Evolutionary conservation across 179 eudicot genomes (phyloP).

Genomic region (Camellia oleifera): DNA sequence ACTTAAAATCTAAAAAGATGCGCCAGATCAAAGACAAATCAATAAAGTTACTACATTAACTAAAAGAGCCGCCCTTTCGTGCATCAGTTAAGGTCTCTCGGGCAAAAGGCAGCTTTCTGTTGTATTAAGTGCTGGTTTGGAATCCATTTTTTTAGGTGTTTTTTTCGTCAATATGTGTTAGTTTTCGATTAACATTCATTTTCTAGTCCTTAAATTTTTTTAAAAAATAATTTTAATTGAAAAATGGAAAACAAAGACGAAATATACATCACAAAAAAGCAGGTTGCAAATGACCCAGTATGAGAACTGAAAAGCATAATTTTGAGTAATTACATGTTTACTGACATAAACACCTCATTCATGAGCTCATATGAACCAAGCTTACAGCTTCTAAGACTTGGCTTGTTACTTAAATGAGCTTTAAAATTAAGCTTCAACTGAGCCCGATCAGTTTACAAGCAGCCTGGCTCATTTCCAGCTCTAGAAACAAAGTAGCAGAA

Average conservation of each 20-base stretch:
- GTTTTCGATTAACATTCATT: too few relatives aligned
- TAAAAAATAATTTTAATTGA: too few relatives aligned
- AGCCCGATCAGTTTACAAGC: background rate
- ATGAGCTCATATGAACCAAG: background rate
- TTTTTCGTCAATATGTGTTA: too few relatives aligned
- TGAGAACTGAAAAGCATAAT: background rate
- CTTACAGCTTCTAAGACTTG: background rate
- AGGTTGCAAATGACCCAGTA: background rate
- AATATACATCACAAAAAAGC: too few relatives aligned
- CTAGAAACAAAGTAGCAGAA: background rate
- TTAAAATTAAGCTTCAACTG: background rate
- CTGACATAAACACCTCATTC: background rate
- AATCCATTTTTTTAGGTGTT: too few relatives aligned
- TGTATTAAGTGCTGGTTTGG: background rate
- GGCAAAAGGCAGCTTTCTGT: background rate
- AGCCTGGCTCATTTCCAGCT: background rate
- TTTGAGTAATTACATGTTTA: background rate
- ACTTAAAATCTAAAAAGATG: background rate
- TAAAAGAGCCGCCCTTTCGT: background rate
- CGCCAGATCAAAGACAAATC: background rate
- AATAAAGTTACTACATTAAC: background rate
- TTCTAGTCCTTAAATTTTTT: too few relatives aligned
- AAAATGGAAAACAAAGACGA: too few relatives aligned
- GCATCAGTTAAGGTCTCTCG: background rate
- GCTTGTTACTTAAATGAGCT: background rate